Evolutionary conservation across 169 alveolate genomes (phyloP).

Genomic region (Plasmodium sp.): DNA sequence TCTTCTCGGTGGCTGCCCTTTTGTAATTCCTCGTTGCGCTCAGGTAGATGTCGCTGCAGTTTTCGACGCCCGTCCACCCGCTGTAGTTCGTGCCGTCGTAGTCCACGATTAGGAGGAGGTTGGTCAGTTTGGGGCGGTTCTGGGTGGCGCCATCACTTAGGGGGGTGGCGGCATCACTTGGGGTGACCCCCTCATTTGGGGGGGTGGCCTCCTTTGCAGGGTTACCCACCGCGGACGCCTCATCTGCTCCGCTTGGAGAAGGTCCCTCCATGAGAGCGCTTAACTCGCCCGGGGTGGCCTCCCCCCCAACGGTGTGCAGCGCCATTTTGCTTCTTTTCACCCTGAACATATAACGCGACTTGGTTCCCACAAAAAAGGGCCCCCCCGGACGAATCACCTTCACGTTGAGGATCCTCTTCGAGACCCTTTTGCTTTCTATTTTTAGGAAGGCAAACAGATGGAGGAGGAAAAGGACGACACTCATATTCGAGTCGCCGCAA

Average conservation of each 20-base stretch:
- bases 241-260: neutral
- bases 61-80: slow-evolving; percentile 82
- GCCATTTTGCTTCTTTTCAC: neutral
- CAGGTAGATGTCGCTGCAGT: slow-evolving; percentile 44
- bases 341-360: neutral
- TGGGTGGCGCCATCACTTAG: neutral
- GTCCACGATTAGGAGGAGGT: slow-evolving; percentile 76
- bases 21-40: slow-evolving; percentile 17
- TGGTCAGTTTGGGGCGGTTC: slow-evolving; percentile 68
- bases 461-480: neutral
- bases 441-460: neutral
- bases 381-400: neutral
- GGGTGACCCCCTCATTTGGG: too few species aligned
- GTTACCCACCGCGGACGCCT: neutral
- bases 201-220: neutral
- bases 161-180: too few species aligned
- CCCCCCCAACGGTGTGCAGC: neutral
- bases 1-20: neutral
- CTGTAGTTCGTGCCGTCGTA: slow-evolving; percentile 82
- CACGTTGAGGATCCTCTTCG: neutral
- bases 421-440: neutral
- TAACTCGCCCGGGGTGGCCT: neutral
- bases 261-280: neutral
- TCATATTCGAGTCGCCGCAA: neutral
- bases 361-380: neutral